Base-by-base conservation (phyloP, 148 eudicot genomes). In the Nepenthes mirabilis region DNA sequence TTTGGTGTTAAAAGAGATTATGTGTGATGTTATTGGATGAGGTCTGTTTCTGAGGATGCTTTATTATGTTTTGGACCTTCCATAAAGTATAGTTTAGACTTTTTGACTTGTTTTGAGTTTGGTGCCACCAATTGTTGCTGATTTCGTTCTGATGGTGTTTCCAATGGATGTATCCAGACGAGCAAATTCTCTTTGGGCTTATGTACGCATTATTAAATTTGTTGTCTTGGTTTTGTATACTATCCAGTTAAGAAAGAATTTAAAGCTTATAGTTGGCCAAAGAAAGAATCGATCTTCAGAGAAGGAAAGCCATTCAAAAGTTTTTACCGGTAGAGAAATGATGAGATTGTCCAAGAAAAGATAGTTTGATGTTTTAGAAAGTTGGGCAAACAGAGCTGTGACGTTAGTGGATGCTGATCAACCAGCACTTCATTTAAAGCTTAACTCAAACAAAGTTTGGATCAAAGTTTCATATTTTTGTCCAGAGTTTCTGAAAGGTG, bases 181-280 rank as follows among this genome's bases (percentile, higher is more conserved):
- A 7, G 33, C 9, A 6, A n/a, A 58, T 7, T 33, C 51, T 36
- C 45, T 33, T 59, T 36, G 40, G 40, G 72, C 47, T 69, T 62
- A 50, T 49, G 50, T 67, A 23, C 51, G 57, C 32, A 23, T 23
- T 73, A 68, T 68, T 48, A 56, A 71, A 65, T 73, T 75, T 75
- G 61, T 71, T 81, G 55, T 67, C 60, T 71, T 78, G 71, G 61
- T 75, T 73, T 71, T 83, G 81, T 84, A 65, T 73, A 82, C 74
- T 68, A 78, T 83, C 86, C 97, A 86, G 90, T 89, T 82, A 81
- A 74, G 81, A 88, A 83, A 83, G 87, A 83, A 76, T 68, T 55
- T 89, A 90, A 68, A 86, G 86, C 82, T 81, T 79, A 76, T 77
- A 89, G 76, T 81, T 85, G 87, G 88, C 72, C 79, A 81, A 75